Percentiles rank a stretch among this genome's conserved stretches.
Conservation (phyloP, 768 basidiomycete species). For the Amanita fuliginea region DNA sequence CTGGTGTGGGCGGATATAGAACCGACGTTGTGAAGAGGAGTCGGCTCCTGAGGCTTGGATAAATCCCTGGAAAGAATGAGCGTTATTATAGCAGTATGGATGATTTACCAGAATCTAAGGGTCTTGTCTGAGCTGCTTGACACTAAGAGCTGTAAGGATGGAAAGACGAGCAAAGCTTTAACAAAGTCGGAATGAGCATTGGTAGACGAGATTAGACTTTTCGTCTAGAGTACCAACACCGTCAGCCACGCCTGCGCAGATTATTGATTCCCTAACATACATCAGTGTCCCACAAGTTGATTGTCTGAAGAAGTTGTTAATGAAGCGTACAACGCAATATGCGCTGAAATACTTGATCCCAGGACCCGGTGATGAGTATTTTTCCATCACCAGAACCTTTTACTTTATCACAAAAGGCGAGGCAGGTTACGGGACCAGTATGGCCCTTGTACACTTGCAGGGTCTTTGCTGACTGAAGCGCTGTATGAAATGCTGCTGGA, state of each 20-base stretch:
- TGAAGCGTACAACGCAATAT: background rate
- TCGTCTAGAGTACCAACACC: conserved; percentile 39
- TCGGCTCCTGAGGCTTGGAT: conserved; percentile 27
- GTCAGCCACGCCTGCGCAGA: background rate
- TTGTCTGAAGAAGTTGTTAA: conserved; percentile 41
- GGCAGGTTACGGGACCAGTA: conserved; percentile 76
- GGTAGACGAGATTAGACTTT: conserved; percentile 56
- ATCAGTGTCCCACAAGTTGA: conserved; percentile 76
- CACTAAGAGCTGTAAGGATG: conserved; percentile 53
- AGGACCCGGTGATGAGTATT: conserved; percentile 80
- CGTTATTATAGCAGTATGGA: too few species aligned
- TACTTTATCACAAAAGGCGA: conserved; percentile 51
- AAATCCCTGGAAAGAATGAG: conserved; percentile 44
- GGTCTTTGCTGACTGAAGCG: conserved; percentile 66
- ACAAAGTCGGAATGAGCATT: conserved; percentile 85
- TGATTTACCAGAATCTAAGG: conserved; percentile 74
- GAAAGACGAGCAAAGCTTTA: conserved; percentile 69
- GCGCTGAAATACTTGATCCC: conserved; percentile 61
- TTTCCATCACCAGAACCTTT: conserved; percentile 28
- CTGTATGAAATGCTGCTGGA: background rate
- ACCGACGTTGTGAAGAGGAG: conserved; percentile 41
- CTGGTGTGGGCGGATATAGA: conserved; percentile 79
- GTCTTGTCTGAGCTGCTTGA: conserved; percentile 89
- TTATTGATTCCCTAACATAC: conserved; percentile 34
- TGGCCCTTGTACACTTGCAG: conserved; percentile 74